Base-by-base conservation (phyloP, 306 rosid genomes). In the Hylodesmum podocarpum region DNA sequence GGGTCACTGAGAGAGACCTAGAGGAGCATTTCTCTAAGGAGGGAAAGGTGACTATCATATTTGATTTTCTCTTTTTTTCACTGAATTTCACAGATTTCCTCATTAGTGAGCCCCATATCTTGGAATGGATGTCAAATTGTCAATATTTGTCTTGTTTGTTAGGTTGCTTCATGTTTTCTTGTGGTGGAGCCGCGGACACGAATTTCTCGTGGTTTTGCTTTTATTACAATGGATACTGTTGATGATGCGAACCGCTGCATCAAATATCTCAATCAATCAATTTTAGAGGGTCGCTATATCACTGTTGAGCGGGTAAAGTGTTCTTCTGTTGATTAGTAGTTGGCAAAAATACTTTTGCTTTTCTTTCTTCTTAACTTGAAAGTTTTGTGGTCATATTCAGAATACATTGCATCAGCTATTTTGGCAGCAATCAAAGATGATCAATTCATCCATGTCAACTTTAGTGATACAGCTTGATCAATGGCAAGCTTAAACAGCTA, bases 351-450 rank as follows among this genome's bases (percentile, higher is more conserved):
- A 63, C 76, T 72, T 16, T 29, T 70, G 34, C 78, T 79, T 84
- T 76, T 76, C 55, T 73, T 78, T 85, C 75, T 72, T 84, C 93
- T 91, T 96, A 85, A 92, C 97, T 80, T 77, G 88, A 85, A 89
- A 88, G 94, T 96, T 92, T 95, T 91, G 88, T 92, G 97, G 90
- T 82, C 88, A 86, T 89, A 89, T 89, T 95, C 98, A 92, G 97
- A 96, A 91, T 86, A 76, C 96, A 81, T 92, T 92, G 89, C 83
- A 81, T 92, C 96, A 89, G 94, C 94, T 89, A 81, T 87, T 86
- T 91, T 96, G 99, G 98, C 99, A 91, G 92, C 96, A 88, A 91
- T 84, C 99, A 88, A 89, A 90, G 97, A 92, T 89, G 98, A 90
- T 81, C 95, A 81, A 94, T 92, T 89, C 93, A 95, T 86, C 94